These are phyloP conservation scores for Sonneratia caseolaris DNA, from an alignment of 345 rosid genomes.

Conservation along the genomic window DNA sequence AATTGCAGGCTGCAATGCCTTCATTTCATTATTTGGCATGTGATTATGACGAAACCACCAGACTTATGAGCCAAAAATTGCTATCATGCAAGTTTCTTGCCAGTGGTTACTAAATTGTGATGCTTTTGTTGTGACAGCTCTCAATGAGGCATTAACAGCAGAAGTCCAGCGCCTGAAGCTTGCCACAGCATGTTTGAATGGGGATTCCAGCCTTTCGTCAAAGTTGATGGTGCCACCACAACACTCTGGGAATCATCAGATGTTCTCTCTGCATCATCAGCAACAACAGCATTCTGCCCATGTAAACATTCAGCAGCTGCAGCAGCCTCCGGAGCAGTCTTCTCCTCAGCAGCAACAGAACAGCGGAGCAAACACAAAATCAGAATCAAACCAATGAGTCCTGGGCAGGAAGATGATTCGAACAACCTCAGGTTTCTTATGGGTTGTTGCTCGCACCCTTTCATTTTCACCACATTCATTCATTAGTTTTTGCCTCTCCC, in stretches of 20 bases:
- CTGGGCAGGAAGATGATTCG: slow-evolving; percentile 1
- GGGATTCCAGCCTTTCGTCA: slow-evolving; percentile 30
- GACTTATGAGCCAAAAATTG: too few relatives aligned
- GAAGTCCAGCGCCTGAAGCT: slow-evolving; percentile 56
- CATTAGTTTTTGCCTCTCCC: slow-evolving; percentile 2
- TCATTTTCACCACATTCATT: neutral
- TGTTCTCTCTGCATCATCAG: slow-evolving; percentile 21
- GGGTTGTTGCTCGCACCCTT: neutral
- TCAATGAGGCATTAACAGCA: slow-evolving; percentile 44
- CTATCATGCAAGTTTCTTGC: neutral
- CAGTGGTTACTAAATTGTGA: neutral
- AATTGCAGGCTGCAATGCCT: neutral
- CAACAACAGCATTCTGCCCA: slow-evolving; percentile 21
- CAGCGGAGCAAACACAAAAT: neutral
- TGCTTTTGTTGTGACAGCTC: slow-evolving; percentile 27
- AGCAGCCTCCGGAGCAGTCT: neutral
- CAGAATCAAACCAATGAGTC: neutral
- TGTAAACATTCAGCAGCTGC: neutral
- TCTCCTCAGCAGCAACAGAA: neutral
- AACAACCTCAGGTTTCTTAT: neutral
- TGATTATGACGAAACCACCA: too few relatives aligned
- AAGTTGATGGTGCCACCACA: slow-evolving; percentile 37
- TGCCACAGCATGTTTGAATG: slow-evolving; percentile 29
- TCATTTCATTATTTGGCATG: too few relatives aligned
- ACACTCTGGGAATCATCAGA: slow-evolving; percentile 34